These are phyloP conservation scores for Hamamelis virginiana DNA, from an alignment of 164 flowering plant genomes.

Conservation along the genomic window DNA sequence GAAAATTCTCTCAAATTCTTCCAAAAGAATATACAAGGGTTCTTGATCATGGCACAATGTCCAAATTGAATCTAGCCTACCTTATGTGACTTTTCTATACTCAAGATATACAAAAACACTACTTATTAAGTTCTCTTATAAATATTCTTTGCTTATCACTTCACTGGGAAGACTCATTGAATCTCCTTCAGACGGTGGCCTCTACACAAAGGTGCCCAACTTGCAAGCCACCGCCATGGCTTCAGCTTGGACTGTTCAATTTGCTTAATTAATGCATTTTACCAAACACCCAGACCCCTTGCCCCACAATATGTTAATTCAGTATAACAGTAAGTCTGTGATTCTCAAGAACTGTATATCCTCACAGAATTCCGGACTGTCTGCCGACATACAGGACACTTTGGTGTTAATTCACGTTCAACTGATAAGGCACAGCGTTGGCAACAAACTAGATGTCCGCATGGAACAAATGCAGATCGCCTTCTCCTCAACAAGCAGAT, in stretches of 20 bases:
- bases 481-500: slow-evolving; percentile 73
- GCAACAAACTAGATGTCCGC: slow-evolving; percentile 93
- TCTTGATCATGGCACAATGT: not conserved
- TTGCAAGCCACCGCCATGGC: too few relatives aligned
- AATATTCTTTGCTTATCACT: too few relatives aligned
- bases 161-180: too few relatives aligned
- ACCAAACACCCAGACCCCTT: not conserved
- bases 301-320: not conserved
- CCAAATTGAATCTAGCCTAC: too few relatives aligned
- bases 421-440: slow-evolving; percentile 65
- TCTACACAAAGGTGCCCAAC: too few relatives aligned
- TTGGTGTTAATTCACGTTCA: slow-evolving; percentile 60
- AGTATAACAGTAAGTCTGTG: not conserved
- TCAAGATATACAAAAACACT: too few relatives aligned
- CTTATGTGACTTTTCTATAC: too few relatives aligned
- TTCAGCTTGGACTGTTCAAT: not conserved
- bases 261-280: not conserved
- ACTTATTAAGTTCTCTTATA: too few relatives aligned
- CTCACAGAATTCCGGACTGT: slow-evolving; percentile 55
- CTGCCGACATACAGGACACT: slow-evolving; percentile 88
- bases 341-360: slow-evolving; percentile 54
- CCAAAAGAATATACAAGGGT: not conserved
- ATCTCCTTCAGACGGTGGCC: too few relatives aligned
- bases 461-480: slow-evolving; percentile 77
- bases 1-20: not conserved